Evolutionary conservation across 78 protist species (phyloP).

Genomic region (Corallochytrium limacisporum): DNA sequence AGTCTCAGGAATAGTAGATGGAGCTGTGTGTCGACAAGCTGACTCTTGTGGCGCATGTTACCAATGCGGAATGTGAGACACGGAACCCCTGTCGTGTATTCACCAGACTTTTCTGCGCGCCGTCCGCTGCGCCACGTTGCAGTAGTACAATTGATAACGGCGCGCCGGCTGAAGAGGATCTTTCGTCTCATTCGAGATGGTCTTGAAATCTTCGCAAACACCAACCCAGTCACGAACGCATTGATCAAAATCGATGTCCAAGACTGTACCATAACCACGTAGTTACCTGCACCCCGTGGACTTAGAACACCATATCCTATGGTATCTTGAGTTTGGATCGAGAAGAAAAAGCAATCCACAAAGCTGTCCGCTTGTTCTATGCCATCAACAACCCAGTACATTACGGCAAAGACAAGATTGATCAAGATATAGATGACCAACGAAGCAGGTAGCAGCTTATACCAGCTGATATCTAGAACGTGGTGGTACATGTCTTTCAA

Average conservation of each 20-base stretch:
- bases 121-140: not conserved
- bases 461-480: not conserved
- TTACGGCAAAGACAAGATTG: not conserved
- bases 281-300: not conserved
- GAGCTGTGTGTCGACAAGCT: not conserved
- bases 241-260: not conserved
- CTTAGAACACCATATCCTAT: not conserved
- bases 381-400: not conserved
- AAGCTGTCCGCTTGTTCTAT: not conserved
- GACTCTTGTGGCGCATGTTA: not conserved
- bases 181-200: not conserved
- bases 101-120: not conserved
- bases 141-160: not conserved
- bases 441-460: not conserved
- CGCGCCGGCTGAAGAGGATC: not conserved
- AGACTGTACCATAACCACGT: not conserved
- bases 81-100: not conserved
- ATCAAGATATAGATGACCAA: not conserved
- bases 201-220: slow-evolving; percentile 4
- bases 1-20: not conserved
- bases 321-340: not conserved
- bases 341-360: not conserved
- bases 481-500: not conserved
- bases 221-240: not conserved
- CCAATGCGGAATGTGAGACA: slow-evolving; percentile 1